These are phyloP conservation scores for Penicillium frequentans DNA, from an alignment of 2,329 filamentous ascomycete genomes.

Conservation along the genomic window DNA sequence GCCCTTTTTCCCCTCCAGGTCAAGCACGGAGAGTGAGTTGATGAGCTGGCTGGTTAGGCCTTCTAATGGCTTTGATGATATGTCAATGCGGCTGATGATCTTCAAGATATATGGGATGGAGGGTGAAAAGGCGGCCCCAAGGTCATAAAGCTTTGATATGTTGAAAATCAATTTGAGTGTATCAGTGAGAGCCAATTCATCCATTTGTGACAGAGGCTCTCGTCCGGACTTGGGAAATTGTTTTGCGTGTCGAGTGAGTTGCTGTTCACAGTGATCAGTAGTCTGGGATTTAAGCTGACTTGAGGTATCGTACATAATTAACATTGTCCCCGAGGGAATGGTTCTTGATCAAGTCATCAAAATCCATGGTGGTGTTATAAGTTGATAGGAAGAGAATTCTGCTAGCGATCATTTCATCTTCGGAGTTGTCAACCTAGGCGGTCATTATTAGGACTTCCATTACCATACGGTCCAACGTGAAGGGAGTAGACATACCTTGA, in stretches of 20 bases:
- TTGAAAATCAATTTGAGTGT: constrained; percentile 90
- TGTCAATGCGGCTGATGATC: constrained; percentile 64
- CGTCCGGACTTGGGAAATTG: constrained; percentile 47
- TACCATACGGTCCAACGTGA: not conserved
- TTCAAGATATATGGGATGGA: constrained; percentile 69
- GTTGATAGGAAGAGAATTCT: constrained; percentile 78
- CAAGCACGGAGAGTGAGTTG: constrained; percentile 78
- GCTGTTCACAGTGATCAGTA: constrained; percentile 36
- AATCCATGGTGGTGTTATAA: constrained; percentile 70
- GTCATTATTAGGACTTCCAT: not conserved
- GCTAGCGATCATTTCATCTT: constrained; percentile 85
- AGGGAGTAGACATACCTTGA: constrained; percentile 52
- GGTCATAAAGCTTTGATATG: constrained; percentile 70
- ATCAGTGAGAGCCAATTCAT: constrained; percentile 77
- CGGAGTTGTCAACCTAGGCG: constrained; percentile 63
- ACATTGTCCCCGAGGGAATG: constrained; percentile 68
- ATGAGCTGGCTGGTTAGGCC: constrained; percentile 70
- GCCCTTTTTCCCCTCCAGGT: constrained; percentile 59
- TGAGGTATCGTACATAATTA: constrained; percentile 46
- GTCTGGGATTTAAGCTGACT: not conserved
- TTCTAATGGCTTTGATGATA: constrained; percentile 67
- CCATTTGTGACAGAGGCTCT: constrained; percentile 50
- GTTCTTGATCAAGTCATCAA: constrained; percentile 64
- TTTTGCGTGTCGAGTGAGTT: constrained; percentile 69
- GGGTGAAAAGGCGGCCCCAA: constrained; percentile 62